These are phyloP conservation scores for Cyberlindnera xylosilytica DNA, from an alignment of 805 yeast genomes.

Conservation along the genomic window DNA sequence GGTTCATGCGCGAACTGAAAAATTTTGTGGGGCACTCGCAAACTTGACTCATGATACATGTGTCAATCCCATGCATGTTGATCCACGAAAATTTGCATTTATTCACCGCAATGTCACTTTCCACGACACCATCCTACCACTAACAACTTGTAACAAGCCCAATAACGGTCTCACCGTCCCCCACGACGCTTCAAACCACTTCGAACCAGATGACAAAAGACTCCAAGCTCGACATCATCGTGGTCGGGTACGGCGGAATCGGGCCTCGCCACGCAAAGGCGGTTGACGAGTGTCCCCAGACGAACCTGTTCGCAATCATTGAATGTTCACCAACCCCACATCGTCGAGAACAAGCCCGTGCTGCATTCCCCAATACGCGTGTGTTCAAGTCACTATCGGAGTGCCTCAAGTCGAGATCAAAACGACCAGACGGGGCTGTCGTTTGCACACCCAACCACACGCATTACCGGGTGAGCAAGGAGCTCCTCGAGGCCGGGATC, in stretches of 20 bases:
- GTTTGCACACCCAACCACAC: constrained; percentile 23
- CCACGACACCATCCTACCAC: too few relatives aligned
- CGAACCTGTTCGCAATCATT: constrained; percentile 15
- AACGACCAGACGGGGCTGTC: constrained; percentile 17
- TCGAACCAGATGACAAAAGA: not conserved
- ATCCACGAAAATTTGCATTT: too few relatives aligned
- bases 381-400: constrained; percentile 11
- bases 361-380: constrained; percentile 8
- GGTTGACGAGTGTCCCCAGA: constrained; percentile 13
- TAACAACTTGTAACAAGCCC: too few relatives aligned
- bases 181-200: not conserved
- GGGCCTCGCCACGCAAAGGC: constrained; percentile 22
- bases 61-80: too few relatives aligned
- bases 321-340: constrained; percentile 13
- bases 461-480: constrained; percentile 12
- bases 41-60: too few relatives aligned
- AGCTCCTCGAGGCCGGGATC: constrained; percentile 9
- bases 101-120: too few relatives aligned
- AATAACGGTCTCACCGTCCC: too few relatives aligned
- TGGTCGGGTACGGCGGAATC: constrained; percentile 20
- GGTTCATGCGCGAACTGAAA: too few relatives aligned
- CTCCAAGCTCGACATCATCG: constrained; percentile 11
- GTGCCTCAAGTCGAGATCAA: constrained; percentile 3
- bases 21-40: too few relatives aligned
- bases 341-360: constrained; percentile 8